Base-by-base conservation (phyloP, 257 asterid genomes). In the Nicotiana sylvestris region DNA sequence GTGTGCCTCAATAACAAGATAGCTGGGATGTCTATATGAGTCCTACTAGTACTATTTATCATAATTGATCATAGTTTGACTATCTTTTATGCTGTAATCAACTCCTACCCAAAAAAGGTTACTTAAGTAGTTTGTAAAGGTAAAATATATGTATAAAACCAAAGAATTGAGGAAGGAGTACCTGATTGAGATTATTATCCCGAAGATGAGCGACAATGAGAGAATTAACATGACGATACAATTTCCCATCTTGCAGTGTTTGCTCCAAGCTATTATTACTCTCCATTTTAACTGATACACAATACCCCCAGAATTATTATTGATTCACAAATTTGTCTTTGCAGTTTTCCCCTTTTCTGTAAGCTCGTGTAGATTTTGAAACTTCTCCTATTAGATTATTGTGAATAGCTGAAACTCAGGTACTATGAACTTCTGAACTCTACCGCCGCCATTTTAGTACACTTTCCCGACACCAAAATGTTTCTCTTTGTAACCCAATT, bases 131-230 rank as follows among this genome's bases (percentile, higher is more conserved):
- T 9, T 80, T 58, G n/a, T 25, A 65, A 56, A 78, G 76, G 46
- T 13, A 35, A 35, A 74, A 61, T 25, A 58, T 27, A 27, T 53
- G 0, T 13, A 81, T 27, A 7, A 43, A 70, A 61, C 27, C 1
- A 79, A 67, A 83, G 62, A 46, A 76, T 9, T 8, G 25, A 78
- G 51, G 57, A 17, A 81, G 2, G 29, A 17, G 9, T 58, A 91
- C 97, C 96, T 91, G 98, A 82, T 86, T 90, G 84, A 94, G 90
- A 89, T 94, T 92, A 83, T 84, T 88, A 87, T 89, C 92, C 35
- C 94, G 96, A 85, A 94, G 96, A 88, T 94, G 97, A 60, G 98
- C 92, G 66, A 94, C 95, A 56, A 94, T 89, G 32, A 92, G 93
- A 76, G 92, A 78, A 89, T 89, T 89, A 83, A 91, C 92, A 66